Evolutionary conservation across 805 yeast genomes (phyloP), one percentile per base, ranked within the genome.

Genomic region (Candida fluviatilis): DNA sequence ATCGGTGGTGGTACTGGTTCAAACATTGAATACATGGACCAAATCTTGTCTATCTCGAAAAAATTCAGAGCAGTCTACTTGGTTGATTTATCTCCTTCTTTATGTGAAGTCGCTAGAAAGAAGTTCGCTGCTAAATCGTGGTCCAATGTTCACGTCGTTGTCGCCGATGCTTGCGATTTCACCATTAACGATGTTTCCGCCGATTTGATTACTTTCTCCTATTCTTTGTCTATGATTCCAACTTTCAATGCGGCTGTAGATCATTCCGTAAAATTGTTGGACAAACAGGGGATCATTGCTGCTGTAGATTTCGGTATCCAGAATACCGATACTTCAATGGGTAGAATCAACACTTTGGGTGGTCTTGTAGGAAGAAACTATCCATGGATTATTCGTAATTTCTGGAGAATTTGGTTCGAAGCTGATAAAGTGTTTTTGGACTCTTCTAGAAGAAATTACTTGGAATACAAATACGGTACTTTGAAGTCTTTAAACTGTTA

Each of bases 401-500:
- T 85, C 56, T 85, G 95, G 95, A 74, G 89, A 54, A 66, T 82
- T 31, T 86, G 95, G 95, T 85, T 86, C 58, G 95, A 85, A 60
- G 82, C 82, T 37, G 95, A 85, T 59, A 74, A 81, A 40, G 95
- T 85, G 2, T 82, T 78, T 51, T 71, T 85, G 48, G 95, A 85
- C 54, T 79, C 89, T 23, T 75, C 88, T 5, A 77, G 95, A 64
- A 77, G 95, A 63, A 88, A 82, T 52, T 85, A 84, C 61, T 71
- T 86, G 51, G 95, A 85, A 59, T 84, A 86, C 62, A 75, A 76
- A 51, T 85, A 85, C 52, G 95, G 95, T 23, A 86, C 95, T 15
- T 62, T 86, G 53, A 85, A 86, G 62, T 76, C 88, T 3, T 58
- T 83, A 49, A 85, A 86, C 56, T 60, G 77, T 41, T 75, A 76